Evolutionary conservation across 345 rosid genomes (phyloP).

Genomic region (Brassica rapa): DNA sequence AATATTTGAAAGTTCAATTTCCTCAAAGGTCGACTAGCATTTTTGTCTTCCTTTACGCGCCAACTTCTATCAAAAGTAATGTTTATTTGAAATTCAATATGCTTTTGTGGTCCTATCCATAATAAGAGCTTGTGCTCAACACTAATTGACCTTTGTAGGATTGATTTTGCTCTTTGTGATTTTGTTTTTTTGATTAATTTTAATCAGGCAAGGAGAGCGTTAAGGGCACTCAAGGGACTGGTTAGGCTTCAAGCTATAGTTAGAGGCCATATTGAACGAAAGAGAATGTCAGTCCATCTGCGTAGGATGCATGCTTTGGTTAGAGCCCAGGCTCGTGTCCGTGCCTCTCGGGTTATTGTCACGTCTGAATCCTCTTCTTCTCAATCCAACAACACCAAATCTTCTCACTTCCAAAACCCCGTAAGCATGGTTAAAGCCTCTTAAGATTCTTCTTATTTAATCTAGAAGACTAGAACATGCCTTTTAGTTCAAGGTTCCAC

Average conservation of each 20-base stretch:
- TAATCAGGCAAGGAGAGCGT: constrained; percentile 77
- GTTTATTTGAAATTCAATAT: constrained; percentile 10
- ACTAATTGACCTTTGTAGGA: background rate
- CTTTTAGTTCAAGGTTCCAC: background rate
- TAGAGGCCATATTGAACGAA: constrained; percentile 90
- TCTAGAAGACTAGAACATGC: background rate
- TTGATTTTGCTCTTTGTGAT: background rate
- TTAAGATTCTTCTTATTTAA: background rate
- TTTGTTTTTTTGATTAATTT: background rate
- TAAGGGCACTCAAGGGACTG: constrained; percentile 89
- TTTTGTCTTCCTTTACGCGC: constrained; percentile 19
- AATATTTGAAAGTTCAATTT: constrained; percentile 16
- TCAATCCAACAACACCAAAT: constrained; percentile 68
- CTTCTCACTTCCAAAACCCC: constrained; percentile 64
- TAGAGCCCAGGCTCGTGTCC: constrained; percentile 76
- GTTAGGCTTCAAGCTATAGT: constrained; percentile 95
- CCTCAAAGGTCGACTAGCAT: constrained; percentile 1
- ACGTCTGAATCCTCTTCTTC: constrained; percentile 50
- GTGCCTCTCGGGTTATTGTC: constrained; percentile 53
- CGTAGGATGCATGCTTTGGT: constrained; percentile 73
- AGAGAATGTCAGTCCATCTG: constrained; percentile 56
- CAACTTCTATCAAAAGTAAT: constrained; percentile 30
- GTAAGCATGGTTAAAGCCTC: constrained; percentile 40
- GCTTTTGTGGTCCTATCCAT: constrained; percentile 37
- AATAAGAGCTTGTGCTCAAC: constrained; percentile 4